Base-by-base conservation (phyloP, 805 yeast genomes). In the Suhomyces faveliae region DNA sequence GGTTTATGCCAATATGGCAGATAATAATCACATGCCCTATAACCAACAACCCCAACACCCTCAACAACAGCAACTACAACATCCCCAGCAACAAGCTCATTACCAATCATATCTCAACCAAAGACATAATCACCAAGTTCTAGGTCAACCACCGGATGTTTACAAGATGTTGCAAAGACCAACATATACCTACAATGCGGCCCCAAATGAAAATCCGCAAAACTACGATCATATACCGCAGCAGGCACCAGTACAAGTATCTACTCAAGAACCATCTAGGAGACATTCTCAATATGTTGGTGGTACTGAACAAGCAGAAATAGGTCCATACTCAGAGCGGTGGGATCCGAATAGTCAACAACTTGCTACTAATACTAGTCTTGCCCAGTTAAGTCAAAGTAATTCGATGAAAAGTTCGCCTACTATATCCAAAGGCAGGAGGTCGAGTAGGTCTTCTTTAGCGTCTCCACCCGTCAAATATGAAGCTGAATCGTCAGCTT, bases 401-500 rank as follows among this genome's bases (percentile, higher is more conserved):
- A 15, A 19, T 20, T 27, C 45, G 20, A 42, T 10, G 9, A 20
- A 42, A 33, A 10, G 17, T 10, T 33, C 40, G 21, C 29, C 42
- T 5, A 19, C 24, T 21, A 44, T 10, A 13, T 19, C 22, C n/a
- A 44, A 38, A 15, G 42, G 22, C 0, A 11, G 10, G n/a, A 23
- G 27, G 12, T 22, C 29, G 12, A 24, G 46, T n/a, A 44, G 37
- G 13, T 22, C 37, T 2, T 38, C 48, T 4, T 15, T 19, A 9
- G 12, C 41, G 3, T 43, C 46, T 5, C 44, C 44, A 12, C 5
- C 12, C 22, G 10, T 35, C 12, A 43, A 35, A 19, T 43, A 33
- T 19, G 40, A 42, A 8, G 13, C 25, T 10, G 35, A 27, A 12
- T 23, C 45, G 3, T 24, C 46, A 23, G 22, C 46, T 8, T 24